Evolutionary conservation across 257 asterid genomes (phyloP).

Genomic region (Solanum stenotomum): DNA sequence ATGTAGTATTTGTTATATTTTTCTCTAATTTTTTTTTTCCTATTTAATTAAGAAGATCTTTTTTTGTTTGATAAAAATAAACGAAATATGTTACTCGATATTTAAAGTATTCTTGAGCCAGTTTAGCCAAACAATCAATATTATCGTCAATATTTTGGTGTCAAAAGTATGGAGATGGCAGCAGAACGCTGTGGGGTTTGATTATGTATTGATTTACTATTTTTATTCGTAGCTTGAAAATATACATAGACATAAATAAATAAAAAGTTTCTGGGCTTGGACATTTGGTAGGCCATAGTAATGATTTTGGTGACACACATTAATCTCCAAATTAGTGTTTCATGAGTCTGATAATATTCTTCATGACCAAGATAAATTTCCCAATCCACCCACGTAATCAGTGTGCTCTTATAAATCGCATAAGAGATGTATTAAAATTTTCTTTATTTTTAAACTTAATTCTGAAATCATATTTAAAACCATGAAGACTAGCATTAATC

Average conservation of each 20-base stretch:
- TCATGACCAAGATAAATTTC: neutral
- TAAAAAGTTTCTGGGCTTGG: no score
- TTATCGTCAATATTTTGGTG: neutral
- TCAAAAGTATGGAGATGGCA: neutral
- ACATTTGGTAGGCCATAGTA: neutral
- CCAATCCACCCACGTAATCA: neutral
- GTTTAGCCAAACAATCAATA: neutral
- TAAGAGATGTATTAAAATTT: neutral
- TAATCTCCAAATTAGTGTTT: neutral
- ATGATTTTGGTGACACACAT: neutral
- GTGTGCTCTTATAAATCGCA: neutral
- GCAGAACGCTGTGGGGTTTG: neutral
- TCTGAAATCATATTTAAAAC: neutral
- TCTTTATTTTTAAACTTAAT: neutral
- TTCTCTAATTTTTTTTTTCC: neutral
- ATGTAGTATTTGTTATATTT: neutral
- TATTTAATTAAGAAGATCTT: no score
- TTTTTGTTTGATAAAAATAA: neutral
- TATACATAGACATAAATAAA: no score
- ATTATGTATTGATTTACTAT: no score
- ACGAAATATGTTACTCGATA: neutral
- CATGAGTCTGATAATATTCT: no score
- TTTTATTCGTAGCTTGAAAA: no score
- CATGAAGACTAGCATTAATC: neutral
- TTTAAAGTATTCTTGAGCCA: neutral